Conservation (phyloP, 352 stramenopile genomes). For the Phytophthora megakarya region DNA sequence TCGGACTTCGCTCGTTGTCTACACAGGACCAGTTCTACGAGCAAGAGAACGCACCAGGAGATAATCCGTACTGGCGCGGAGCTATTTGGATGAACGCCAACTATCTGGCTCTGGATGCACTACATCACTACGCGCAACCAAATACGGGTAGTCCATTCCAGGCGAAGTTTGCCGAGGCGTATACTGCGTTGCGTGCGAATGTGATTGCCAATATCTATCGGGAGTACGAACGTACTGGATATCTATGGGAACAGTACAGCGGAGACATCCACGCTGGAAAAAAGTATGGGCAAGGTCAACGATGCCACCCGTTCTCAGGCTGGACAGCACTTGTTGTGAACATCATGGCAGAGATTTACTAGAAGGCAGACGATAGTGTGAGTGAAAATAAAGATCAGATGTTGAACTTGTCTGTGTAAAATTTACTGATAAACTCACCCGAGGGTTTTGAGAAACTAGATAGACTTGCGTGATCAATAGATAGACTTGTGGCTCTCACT, state of each 20-base stretch:
- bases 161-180: slow-evolving; percentile 44
- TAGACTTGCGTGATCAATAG: too few species aligned
- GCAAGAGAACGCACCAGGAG: slow-evolving; percentile 87
- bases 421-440: too few species aligned
- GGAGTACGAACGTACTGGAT: slow-evolving; percentile 90
- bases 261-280: slow-evolving; percentile 53
- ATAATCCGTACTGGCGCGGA: slow-evolving; percentile 93
- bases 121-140: slow-evolving; percentile 75
- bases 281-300: slow-evolving; percentile 80
- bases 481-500: too few species aligned
- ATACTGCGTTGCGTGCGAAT: slow-evolving; percentile 58
- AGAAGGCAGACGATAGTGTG: slow-evolving; percentile 10
- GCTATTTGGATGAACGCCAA: slow-evolving; percentile 96
- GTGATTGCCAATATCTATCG: slow-evolving; percentile 68
- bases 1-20: slow-evolving; percentile 88
- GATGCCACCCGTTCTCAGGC: slow-evolving; percentile 93
- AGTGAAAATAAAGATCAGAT: neutral
- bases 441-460: too few species aligned
- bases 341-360: slow-evolving; percentile 94
- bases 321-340: slow-evolving; percentile 93
- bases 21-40: slow-evolving; percentile 87
- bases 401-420: neutral
- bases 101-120: slow-evolving; percentile 88
- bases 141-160: slow-evolving; percentile 51
- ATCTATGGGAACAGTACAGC: slow-evolving; percentile 95